Percentiles rank a stretch among this genome's conserved stretches.
Conservation (phyloP, 208 protist species). For the Leishmania arabica region DNA sequence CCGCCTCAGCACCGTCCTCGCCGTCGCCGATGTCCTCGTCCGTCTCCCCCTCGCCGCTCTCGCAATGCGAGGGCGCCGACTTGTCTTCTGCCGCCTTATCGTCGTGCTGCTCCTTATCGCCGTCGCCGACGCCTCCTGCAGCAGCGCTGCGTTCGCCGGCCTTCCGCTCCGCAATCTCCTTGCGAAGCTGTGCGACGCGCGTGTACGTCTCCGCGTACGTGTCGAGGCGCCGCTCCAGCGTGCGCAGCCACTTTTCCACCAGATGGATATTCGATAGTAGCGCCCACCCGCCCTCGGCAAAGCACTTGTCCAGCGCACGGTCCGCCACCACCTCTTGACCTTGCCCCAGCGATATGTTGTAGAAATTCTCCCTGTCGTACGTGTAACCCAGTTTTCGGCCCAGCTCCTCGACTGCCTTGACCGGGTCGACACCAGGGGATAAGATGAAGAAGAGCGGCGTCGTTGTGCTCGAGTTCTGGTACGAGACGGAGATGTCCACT, state of each 20-base stretch:
- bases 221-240: slow-evolving; percentile 97
- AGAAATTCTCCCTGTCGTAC: slow-evolving; percentile 95
- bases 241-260: slow-evolving; percentile 95
- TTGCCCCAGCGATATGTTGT: slow-evolving; percentile 98
- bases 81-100: slow-evolving; percentile 1
- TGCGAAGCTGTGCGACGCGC: slow-evolving; percentile 86
- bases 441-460: slow-evolving; percentile 99
- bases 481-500: slow-evolving; percentile 94
- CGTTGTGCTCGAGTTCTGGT: slow-evolving; percentile 92
- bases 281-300: slow-evolving; percentile 95
- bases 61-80: slow-evolving; percentile 1
- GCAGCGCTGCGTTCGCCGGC: slow-evolving; percentile 47
- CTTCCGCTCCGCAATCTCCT: slow-evolving; percentile 86
- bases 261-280: slow-evolving; percentile 99
- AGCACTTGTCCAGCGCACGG: slow-evolving; percentile 93
- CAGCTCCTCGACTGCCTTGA: slow-evolving; percentile 95
- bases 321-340: slow-evolving; percentile 98
- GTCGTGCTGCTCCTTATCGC: slow-evolving; percentile 24
- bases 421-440: slow-evolving; percentile 98
- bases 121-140: slow-evolving; percentile 2
- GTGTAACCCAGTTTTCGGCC: slow-evolving; percentile 95
- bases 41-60: slow-evolving; percentile 21
- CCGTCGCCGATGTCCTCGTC: slow-evolving; percentile 28
- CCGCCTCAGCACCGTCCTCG: slow-evolving; percentile 27
- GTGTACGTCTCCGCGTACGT: slow-evolving; percentile 92